phyloP scores from a whole-genome alignment of 2,329 filamentous ascomycete species.

The Tothia fuscella region DNA sequence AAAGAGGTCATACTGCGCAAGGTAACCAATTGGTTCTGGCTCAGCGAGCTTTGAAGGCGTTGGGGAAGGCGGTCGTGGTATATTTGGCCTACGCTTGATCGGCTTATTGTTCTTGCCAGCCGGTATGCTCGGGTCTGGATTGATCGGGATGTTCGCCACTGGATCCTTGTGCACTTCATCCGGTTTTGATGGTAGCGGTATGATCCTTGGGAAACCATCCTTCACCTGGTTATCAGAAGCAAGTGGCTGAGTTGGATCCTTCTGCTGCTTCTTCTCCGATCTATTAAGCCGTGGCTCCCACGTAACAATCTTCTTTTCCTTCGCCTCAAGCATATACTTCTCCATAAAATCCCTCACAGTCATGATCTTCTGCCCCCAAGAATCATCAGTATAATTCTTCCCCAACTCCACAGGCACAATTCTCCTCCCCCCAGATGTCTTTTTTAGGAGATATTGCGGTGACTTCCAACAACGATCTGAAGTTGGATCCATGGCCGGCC shows the following conservation, averaged over 20 bases:
- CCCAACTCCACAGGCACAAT: conserved; percentile 82
- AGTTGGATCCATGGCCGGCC: conserved; percentile 57
- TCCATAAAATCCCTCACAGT: conserved; percentile 60
- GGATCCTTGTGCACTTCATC: too few relatives aligned
- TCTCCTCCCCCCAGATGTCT: conserved; percentile 63
- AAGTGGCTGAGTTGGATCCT: too few relatives aligned
- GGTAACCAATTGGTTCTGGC: conserved; percentile 51
- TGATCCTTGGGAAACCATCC: too few relatives aligned
- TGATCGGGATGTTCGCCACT: too few relatives aligned
- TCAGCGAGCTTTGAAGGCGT: neutral
- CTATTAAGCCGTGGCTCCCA: neutral
- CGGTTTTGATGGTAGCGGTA: too few relatives aligned
- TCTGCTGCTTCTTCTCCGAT: neutral
- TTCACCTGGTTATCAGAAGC: too few relatives aligned
- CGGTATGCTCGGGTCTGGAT: too few relatives aligned
- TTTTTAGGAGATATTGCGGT: conserved; percentile 60
- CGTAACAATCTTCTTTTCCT: neutral
- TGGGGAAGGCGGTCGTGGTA: too few relatives aligned
- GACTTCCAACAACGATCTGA: conserved; percentile 62
- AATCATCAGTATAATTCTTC: conserved; percentile 72
- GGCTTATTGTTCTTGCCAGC: neutral
- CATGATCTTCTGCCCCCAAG: conserved; percentile 74
- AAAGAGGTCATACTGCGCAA: conserved; percentile 86
- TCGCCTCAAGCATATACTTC: conserved; percentile 48
- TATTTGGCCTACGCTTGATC: neutral